Evolutionary conservation across 139 green algal genomes (phyloP).

Genomic region (Dunaliella primolecta): DNA sequence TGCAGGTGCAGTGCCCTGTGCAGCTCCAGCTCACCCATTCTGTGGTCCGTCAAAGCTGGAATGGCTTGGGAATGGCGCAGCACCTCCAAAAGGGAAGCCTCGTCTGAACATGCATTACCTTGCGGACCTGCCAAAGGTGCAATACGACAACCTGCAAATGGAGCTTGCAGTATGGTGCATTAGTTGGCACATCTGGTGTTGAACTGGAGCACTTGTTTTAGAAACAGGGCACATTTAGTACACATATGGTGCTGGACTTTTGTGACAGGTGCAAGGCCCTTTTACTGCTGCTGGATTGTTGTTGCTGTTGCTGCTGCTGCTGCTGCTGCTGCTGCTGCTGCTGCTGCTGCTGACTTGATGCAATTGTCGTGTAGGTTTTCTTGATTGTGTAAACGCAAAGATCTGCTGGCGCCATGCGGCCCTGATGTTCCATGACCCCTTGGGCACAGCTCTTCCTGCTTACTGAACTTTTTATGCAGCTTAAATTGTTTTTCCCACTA

Average conservation of each 20-base stretch:
- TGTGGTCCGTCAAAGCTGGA: background rate
- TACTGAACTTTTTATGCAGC: background rate
- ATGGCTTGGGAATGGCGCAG: background rate
- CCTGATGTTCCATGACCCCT: background rate
- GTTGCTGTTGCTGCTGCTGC: too few species aligned
- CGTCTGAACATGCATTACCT: background rate
- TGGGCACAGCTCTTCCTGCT: background rate
- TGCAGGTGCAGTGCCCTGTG: background rate
- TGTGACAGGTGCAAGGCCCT: too few species aligned
- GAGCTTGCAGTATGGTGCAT: background rate
- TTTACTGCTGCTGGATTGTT: too few species aligned
- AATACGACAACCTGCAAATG: too few species aligned
- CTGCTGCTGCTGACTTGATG: background rate
- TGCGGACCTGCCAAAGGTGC: background rate
- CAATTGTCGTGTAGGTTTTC: background rate
- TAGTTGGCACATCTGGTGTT: background rate
- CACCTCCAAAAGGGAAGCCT: background rate
- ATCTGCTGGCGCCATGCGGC: too few species aligned
- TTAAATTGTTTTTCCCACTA: background rate
- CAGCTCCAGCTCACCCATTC: background rate
- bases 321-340: too few species aligned
- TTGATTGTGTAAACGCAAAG: background rate
- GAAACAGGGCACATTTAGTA: background rate
- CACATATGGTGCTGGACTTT: background rate
- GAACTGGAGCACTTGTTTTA: too few species aligned